These are phyloP conservation scores for Botrytis medusae DNA, from an alignment of 2,329 filamentous ascomycete genomes.

Conservation along the genomic window DNA sequence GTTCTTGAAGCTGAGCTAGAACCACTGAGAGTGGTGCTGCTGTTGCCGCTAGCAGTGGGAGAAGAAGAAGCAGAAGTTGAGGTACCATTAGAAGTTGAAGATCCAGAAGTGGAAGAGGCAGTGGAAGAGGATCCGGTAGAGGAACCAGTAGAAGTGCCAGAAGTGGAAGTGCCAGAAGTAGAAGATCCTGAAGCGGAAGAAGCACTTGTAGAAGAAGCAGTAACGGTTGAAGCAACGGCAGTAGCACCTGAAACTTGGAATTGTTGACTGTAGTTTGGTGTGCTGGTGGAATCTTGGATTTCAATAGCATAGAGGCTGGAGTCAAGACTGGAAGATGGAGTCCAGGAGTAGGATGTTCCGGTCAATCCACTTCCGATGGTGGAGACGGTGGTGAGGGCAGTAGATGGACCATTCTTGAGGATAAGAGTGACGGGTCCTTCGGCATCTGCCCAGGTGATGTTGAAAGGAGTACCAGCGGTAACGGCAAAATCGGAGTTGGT, in stretches of 20 bases:
- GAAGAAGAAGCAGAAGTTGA: background rate
- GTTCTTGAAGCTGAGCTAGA: slow-evolving; percentile 9
- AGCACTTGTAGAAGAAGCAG: slow-evolving; percentile 20
- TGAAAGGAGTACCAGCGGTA: slow-evolving; percentile 31
- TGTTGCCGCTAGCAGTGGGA: background rate
- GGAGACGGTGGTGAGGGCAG: slow-evolving; percentile 30
- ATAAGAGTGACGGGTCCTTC: slow-evolving; percentile 35
- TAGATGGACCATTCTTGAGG: slow-evolving; percentile 35
- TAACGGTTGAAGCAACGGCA: slow-evolving; percentile 22
- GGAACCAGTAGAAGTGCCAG: background rate
- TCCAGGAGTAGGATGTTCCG: slow-evolving; percentile 31
- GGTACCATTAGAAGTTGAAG: background rate
- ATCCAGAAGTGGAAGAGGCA: background rate
- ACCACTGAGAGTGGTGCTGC: background rate
- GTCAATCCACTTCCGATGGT: slow-evolving; percentile 35
- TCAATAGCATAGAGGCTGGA: slow-evolving; percentile 34
- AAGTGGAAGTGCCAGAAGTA: slow-evolving; percentile 1
- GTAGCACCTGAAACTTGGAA: slow-evolving; percentile 34
- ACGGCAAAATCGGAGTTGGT: slow-evolving; percentile 35
- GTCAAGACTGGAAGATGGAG: slow-evolving; percentile 26
- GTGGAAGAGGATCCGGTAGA: background rate
- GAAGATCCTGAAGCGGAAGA: slow-evolving; percentile 22
- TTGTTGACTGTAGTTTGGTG: slow-evolving; percentile 34
- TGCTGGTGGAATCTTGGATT: slow-evolving; percentile 30
- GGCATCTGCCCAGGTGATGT: slow-evolving; percentile 35